Base-by-base conservation (phyloP, 2,329 filamentous ascomycete species). In the Phoma sp. region DNA sequence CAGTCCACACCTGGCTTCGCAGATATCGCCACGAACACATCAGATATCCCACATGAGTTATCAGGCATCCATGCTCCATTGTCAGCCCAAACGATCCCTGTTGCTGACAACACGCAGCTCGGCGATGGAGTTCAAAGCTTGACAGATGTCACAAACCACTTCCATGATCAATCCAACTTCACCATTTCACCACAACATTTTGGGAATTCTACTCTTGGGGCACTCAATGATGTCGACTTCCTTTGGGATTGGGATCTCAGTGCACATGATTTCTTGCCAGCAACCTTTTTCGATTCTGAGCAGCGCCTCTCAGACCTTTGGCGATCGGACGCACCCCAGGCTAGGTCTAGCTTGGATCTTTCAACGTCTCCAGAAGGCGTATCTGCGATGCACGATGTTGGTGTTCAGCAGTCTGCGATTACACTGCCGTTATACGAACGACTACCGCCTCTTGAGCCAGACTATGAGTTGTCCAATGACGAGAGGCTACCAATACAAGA, bases 401-500 rank as follows among this genome's bases (percentile, higher is more conserved):
- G n/a, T n/a, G n/a, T n/a, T n/a, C n/a, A n/a, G n/a, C n/a, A n/a
- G n/a, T n/a, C n/a, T n/a, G n/a, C n/a, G 18, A 26, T 39, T 26
- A 18, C 36, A 6, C 36, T 15, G 18, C 36, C 36, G 23, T 23
- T 39, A 15, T 39, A 21, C 23, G 18, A 39, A 12, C 36, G 36
- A 15, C 36, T 39, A 26, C 36, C 36, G 23, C 36, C 36, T 25
- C 36, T 39, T 39, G 36, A 39, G 23, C 36, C 36, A 4, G 36
- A 39, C 36, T 39, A 23, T 39, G 36, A 39, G n/a, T 14, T 39
- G 14, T 7, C 36, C 7, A 39, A 39, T 15, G 14, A 39, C n/a
- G 36, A 39, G 36, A 21, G 36, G 14, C 36, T 39, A 39, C 36
- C 36, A 39, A 39, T 39, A 23, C 36, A 39, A 7, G 36, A 39